These are phyloP conservation scores for Colletotrichum theobromicola DNA, from an alignment of 2,329 filamentous ascomycete species.

Conservation along the genomic window DNA sequence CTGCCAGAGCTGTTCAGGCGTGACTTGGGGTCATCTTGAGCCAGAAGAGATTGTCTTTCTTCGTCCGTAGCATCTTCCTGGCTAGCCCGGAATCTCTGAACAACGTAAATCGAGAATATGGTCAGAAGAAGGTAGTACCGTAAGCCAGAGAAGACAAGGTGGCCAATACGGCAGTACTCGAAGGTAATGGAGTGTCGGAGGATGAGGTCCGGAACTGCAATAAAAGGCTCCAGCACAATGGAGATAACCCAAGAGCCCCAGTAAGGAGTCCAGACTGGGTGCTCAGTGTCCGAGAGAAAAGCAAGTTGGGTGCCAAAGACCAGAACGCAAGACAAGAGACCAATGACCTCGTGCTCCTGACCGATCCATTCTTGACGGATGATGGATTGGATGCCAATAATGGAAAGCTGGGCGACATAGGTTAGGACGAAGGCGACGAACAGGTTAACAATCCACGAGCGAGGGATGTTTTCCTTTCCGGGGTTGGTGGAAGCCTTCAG, in stretches of 20 bases:
- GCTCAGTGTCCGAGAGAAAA: conserved; percentile 54
- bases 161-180: conserved; percentile 11
- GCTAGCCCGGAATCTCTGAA: conserved; percentile 16
- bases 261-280: conserved; percentile 66
- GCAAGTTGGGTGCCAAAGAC: conserved; percentile 67
- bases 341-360: conserved; percentile 57
- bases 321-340: conserved; percentile 65
- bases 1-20: conserved; percentile 26
- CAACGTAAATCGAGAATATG: conserved; percentile 13
- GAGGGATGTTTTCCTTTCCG: conserved; percentile 42
- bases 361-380: conserved; percentile 42
- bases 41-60: conserved; percentile 63
- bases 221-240: conserved; percentile 57
- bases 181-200: conserved; percentile 30
- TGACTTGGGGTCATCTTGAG: conserved; percentile 27
- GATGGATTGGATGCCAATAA: conserved; percentile 41
- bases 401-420: conserved; percentile 52
- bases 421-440: conserved; percentile 48
- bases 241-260: conserved; percentile 67
- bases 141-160: conserved; percentile 13
- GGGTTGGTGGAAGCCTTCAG: conserved; percentile 36
- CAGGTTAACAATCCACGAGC: conserved; percentile 44
- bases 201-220: conserved; percentile 37
- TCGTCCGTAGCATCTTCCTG: conserved; percentile 47
- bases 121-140: conserved; percentile 17